Evolutionary conservation across 108 stramenopile species (phyloP), one percentile per base, ranked within the genome.

Genomic region (Cyclostephanos tholiformis): DNA sequence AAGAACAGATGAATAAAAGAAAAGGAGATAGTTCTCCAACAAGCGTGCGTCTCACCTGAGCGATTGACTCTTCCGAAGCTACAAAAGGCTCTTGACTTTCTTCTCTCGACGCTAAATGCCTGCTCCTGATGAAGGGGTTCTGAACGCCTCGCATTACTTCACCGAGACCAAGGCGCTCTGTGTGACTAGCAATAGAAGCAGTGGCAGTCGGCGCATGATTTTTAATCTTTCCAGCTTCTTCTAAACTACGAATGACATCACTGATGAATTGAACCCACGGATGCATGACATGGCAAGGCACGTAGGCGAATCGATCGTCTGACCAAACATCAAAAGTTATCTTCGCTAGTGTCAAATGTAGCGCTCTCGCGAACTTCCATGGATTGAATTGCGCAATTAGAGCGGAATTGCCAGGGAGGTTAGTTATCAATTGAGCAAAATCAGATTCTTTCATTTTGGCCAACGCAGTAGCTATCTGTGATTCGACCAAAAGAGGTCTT

Each of bases 281-380:
- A 71, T 91, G 82, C 10, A 88, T 58, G 13, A 91, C 71, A 63
- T 88, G 82, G 29, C 89, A 74, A 25, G 93, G 93, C 19, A 77
- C 77, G 39, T 60, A 69, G 2, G 59, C 61, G 43, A 92, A 67
- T 36, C 70, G 66, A n/a, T 74, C 46, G 49, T 95, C 89, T n/a
- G 61, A 72, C 84, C 89, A 92, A 16, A 84, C 57, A 17, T 85
- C 71, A 17, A 63, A 60, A 14, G 88, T 64, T 17, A 84, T 39
- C 52, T 80, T 72, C 0, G 89, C 89, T 6, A 91, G 64, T 30
- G 64, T 68, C 43, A 83, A 72, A 30, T 91, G 81, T 20, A 94
- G 43, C 9, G 46, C 72, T 74, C 75, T 72, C 51, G 76, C 65
- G 43, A 85, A 85, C n/a, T 63, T 64, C 20, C 52, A 56, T 49